phyloP scores from a whole-genome alignment of 257 asterid species.

The Schizonepeta tenuifolia region DNA sequence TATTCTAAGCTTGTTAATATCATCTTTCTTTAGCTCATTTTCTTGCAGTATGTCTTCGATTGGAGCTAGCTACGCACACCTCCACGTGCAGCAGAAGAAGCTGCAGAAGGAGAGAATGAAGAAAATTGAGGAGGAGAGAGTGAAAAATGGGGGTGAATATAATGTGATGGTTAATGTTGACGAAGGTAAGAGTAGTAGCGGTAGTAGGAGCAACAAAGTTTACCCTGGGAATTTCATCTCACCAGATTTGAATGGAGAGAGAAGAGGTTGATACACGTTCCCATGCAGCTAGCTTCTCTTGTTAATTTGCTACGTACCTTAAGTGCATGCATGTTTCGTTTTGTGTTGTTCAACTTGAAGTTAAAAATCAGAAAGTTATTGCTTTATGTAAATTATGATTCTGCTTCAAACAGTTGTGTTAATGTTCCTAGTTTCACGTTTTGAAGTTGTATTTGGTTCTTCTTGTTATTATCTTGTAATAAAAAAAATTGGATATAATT shows the following conservation, averaged over 20 bases:
- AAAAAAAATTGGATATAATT: neutral
- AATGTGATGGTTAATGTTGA: conserved; percentile 4
- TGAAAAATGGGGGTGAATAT: conserved; percentile 23
- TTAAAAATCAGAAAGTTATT: neutral
- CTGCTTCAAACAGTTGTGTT: neutral
- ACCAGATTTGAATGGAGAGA: conserved; percentile 30
- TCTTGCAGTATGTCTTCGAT: conserved; percentile 44
- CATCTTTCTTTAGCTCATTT: neutral
- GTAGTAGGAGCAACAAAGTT: conserved; percentile 38
- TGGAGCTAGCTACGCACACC: conserved; percentile 50
- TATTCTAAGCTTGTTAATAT: neutral
- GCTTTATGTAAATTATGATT: neutral
- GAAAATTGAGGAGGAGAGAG: conserved; percentile 41
- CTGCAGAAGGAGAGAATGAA: conserved; percentile 37
- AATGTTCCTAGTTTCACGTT: neutral
- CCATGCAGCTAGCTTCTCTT: neutral
- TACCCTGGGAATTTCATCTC: conserved; percentile 40
- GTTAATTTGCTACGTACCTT: neutral
- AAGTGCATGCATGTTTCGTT: neutral
- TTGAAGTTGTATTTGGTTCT: neutral
- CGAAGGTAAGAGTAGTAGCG: conserved; percentile 25
- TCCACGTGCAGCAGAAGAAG: conserved; percentile 52
- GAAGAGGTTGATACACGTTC: conserved; percentile 17
- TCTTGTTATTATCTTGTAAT: neutral
- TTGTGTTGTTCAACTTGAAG: conserved; percentile 19